Percentiles rank a stretch among this genome's conserved stretches.
Conservation (phyloP, 257 asterid genomes). For the Verbena officinalis region DNA sequence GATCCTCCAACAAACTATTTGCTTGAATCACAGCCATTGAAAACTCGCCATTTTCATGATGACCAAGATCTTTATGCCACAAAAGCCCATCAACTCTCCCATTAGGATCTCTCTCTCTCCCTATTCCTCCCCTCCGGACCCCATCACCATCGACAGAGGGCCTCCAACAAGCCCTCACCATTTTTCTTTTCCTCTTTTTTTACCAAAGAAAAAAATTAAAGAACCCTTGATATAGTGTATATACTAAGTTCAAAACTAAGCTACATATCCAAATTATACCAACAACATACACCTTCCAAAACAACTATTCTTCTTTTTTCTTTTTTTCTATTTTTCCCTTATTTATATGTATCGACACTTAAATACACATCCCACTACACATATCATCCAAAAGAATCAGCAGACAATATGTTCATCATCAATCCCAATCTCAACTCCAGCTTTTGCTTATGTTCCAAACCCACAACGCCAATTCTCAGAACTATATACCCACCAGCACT, state of each 20-base stretch:
- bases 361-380: constrained; percentile 2
- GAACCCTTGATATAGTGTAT: constrained; percentile 24
- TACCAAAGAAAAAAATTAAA: neutral
- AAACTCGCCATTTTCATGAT: constrained; percentile 73
- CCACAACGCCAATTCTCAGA: constrained; percentile 51
- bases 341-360: neutral
- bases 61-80: constrained; percentile 91
- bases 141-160: constrained; percentile 78
- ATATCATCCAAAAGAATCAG: constrained; percentile 63
- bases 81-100: constrained; percentile 76
- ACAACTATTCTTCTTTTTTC: neutral
- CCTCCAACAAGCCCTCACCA: constrained; percentile 92
- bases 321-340: too few species aligned
- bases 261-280: constrained; percentile 35
- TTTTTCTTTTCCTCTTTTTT: constrained; percentile 36
- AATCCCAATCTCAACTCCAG: constrained; percentile 49
- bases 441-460: constrained; percentile 47
- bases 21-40: constrained; percentile 97
- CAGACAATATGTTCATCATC: constrained; percentile 45
- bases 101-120: constrained; percentile 48
- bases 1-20: constrained; percentile 88
- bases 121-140: constrained; percentile 39
- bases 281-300: constrained; percentile 2
- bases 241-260: constrained; percentile 25
- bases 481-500: constrained; percentile 64